Base-by-base conservation (phyloP, 352 stramenopile species). In the Halophytophthora polymorphica region DNA sequence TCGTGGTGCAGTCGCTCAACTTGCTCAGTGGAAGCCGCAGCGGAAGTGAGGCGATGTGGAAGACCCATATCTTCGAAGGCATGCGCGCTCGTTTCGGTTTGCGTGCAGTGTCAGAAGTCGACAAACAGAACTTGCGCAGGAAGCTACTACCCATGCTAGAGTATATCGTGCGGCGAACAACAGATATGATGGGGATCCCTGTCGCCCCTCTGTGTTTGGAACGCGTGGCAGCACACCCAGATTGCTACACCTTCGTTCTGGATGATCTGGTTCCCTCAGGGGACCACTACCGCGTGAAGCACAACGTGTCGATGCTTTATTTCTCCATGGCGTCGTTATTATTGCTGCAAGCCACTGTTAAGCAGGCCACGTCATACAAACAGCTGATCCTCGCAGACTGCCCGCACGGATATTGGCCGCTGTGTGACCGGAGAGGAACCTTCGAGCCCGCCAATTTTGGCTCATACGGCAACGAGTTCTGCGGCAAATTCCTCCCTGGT, bases 261-360 rank as follows among this genome's bases (percentile, higher is more conserved):
- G 77, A 92, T 17, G 88, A 97, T 61, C 53, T 96, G 3, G 38
- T 53, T 2, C 33, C 34, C 29, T 55, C 48, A 0, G 49, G 48
- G 2, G 67, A 73, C 3, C 38, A 56, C 1, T 89, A 74, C 47
- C 66, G 74, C 3, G 64, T 95, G 2, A 95, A 95, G 52, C 83
- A 95, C 67, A 95, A 93, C 56, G 50, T 96, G 14, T 69, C 74
- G 1, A 74, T 96, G 54, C 61, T 95, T 0, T 81, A 96, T 53
- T 95, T 96, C 41, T 90, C 89, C 0, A 80, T 92, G 60, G 88
- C 83, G n/a, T 92, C 87, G 17, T 50, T 96, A 23, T 53, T 97
- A 1, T 44, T 94, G 11, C 53, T 90, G 2, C 69, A 87, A 46
- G 88, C 86, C 10, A 89, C 85, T 18, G 60, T 84, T 19, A 77